phyloP scores from a whole-genome alignment of 768 basidiomycete genomes.

The Suillus americanus region DNA sequence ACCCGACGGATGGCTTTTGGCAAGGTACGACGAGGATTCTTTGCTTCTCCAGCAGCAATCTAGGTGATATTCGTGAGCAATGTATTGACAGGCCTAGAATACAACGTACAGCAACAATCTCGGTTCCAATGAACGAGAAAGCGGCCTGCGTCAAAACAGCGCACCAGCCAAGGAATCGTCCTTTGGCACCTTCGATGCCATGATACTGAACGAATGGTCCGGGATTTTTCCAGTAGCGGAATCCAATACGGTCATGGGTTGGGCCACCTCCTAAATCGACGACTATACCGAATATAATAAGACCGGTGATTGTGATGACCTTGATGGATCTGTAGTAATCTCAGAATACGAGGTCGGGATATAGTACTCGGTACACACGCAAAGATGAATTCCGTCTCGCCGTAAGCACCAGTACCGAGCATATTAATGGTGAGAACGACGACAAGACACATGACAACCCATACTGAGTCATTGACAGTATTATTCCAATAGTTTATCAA shows the following conservation, averaged over 20 bases:
- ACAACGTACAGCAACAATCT: constrained; percentile 81
- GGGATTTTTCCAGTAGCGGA: constrained; percentile 79
- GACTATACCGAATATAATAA: constrained; percentile 67
- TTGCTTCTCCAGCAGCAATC: constrained; percentile 89
- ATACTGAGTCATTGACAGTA: constrained; percentile 64
- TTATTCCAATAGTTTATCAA: constrained; percentile 74
- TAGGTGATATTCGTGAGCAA: constrained; percentile 24
- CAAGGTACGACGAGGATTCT: constrained; percentile 75
- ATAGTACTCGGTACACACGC: constrained; percentile 41
- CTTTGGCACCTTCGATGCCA: constrained; percentile 63
- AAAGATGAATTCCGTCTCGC: constrained; percentile 85
- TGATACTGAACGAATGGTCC: constrained; percentile 82
- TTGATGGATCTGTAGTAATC: constrained; percentile 63
- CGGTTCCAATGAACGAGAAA: constrained; percentile 92
- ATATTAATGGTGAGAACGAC: constrained; percentile 78
- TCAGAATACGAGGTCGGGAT: background rate
- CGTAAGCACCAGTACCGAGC: constrained; percentile 75
- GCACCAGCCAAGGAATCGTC: constrained; percentile 78
- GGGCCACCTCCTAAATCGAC: constrained; percentile 90
- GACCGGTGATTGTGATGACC: constrained; percentile 78
- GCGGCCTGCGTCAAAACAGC: constrained; percentile 82
- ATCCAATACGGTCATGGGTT: constrained; percentile 62
- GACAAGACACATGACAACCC: constrained; percentile 76
- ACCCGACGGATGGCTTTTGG: constrained; percentile 59
- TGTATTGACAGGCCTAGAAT: background rate